Evolutionary conservation across 1,284 basidiomycete species (phyloP).

Genomic region (Ustilago shanxiensis): DNA sequence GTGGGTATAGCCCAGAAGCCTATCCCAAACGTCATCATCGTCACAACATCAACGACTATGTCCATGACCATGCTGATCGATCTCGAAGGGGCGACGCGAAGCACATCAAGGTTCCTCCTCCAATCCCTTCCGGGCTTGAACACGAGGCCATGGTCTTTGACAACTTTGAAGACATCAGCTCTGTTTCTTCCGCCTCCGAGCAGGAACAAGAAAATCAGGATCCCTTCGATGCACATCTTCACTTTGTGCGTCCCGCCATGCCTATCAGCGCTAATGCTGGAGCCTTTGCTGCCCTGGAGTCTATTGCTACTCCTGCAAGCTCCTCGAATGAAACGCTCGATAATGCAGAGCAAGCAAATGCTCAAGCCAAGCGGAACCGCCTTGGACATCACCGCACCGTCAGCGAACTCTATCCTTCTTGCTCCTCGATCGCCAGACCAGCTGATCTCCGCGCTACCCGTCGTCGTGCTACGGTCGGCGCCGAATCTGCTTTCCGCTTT

Average conservation of each 20-base stretch:
- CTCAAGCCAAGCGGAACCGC: slow-evolving; percentile 25
- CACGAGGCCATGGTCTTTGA: slow-evolving; percentile 48
- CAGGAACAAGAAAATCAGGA: slow-evolving; percentile 22
- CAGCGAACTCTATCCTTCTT: slow-evolving; percentile 23
- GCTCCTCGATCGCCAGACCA: not conserved
- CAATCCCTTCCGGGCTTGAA: slow-evolving; percentile 17
- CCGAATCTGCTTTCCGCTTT: slow-evolving; percentile 28
- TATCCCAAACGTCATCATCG: not conserved
- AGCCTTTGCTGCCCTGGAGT: slow-evolving; percentile 24
- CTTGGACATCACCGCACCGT: slow-evolving; percentile 30
- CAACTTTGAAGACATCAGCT: slow-evolving; percentile 43
- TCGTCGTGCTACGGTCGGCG: slow-evolving; percentile 39
- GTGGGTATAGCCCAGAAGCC: slow-evolving; percentile 7
- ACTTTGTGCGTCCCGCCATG: slow-evolving; percentile 44
- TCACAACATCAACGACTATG: not conserved
- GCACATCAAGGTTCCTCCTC: not conserved
- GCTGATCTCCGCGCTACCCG: slow-evolving; percentile 18
- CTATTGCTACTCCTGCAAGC: slow-evolving; percentile 7
- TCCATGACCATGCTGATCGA: not conserved
- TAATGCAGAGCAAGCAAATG: not conserved
- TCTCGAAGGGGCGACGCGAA: not conserved
- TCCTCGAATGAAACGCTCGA: slow-evolving; percentile 5
- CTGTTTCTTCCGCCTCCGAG: slow-evolving; percentile 22
- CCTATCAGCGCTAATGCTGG: slow-evolving; percentile 36
- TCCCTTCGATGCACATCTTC: slow-evolving; percentile 28